These are phyloP conservation scores for Metarhizium robertsii DNA, from an alignment of 2,329 filamentous ascomycete genomes.

Conservation along the genomic window DNA sequence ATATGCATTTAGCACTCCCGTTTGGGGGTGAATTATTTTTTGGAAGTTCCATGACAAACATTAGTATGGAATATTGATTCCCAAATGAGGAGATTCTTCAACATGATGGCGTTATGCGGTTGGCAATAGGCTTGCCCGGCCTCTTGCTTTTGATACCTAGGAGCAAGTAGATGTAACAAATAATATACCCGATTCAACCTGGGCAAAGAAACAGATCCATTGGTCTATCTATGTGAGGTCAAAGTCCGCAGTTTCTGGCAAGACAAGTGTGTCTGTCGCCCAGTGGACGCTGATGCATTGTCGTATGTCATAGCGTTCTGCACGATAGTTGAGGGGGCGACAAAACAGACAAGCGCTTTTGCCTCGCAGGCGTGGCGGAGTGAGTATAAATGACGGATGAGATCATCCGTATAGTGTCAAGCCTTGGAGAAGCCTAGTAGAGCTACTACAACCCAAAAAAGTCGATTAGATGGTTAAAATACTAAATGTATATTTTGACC, in stretches of 20 bases:
- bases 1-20: slow-evolving; percentile 24
- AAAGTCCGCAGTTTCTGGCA: background rate
- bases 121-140: background rate
- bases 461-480: no score
- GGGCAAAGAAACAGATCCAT: slow-evolving; percentile 1
- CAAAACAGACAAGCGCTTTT: no score
- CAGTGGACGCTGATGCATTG: no score
- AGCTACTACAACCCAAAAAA: no score
- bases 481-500: no score
- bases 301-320: no score
- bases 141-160: background rate
- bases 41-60: slow-evolving; percentile 19
- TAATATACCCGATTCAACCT: slow-evolving; percentile 14
- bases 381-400: no score
- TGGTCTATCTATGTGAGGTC: background rate
- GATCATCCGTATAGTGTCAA: no score
- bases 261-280: no score
- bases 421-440: no score
- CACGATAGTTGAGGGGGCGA: no score
- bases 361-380: no score
- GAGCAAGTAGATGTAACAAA: slow-evolving; percentile 6
- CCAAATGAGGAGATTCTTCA: slow-evolving; percentile 6
- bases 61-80: slow-evolving; percentile 2
- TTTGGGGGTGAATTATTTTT: slow-evolving; percentile 17
- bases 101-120: slow-evolving; percentile 11